Evolutionary conservation across 1,284 basidiomycete genomes (phyloP).

Genomic region (Pulchroboletus neoregius): DNA sequence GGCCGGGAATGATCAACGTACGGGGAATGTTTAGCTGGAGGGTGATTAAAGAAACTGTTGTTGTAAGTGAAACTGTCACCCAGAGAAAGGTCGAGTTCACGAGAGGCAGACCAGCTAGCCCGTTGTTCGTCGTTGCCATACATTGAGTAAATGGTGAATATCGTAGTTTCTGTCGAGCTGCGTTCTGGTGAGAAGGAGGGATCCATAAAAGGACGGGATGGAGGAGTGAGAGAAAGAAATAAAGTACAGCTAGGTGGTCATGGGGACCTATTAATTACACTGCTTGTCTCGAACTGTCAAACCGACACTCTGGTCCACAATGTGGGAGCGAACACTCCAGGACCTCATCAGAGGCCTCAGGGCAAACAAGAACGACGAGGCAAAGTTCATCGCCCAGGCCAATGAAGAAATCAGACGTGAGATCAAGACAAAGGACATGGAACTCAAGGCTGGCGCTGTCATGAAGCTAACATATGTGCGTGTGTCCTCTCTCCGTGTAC

Average conservation of each 20-base stretch:
- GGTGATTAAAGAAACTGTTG: slow-evolving; percentile 24
- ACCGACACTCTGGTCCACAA: slow-evolving; percentile 30
- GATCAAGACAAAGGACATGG: slow-evolving; percentile 93
- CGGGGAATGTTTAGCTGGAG: not conserved
- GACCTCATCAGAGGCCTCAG: slow-evolving; percentile 89
- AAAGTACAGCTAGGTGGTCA: no score
- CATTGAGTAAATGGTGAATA: slow-evolving; percentile 80
- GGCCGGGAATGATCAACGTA: slow-evolving; percentile 20
- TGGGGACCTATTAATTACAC: not conserved
- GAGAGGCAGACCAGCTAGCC: slow-evolving; percentile 40
- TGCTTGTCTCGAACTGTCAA: not conserved
- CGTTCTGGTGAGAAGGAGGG: slow-evolving; percentile 41
- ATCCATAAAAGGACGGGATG: slow-evolving; percentile 38
- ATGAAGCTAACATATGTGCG: slow-evolving; percentile 94
- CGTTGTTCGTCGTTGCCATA: slow-evolving; percentile 51
- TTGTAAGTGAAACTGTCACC: slow-evolving; percentile 33
- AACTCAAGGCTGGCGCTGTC: slow-evolving; percentile 91
- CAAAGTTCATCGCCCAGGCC: slow-evolving; percentile 76
- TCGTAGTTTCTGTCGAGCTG: slow-evolving; percentile 55
- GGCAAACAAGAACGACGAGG: slow-evolving; percentile 80
- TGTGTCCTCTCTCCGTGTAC: slow-evolving; percentile 34
- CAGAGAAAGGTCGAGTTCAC: slow-evolving; percentile 33
- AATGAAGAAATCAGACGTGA: slow-evolving; percentile 89
- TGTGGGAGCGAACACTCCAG: slow-evolving; percentile 93
- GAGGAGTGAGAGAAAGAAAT: not conserved